Evolutionary conservation across 306 rosid genomes (phyloP).

Genomic region (Castanea mollissima): DNA sequence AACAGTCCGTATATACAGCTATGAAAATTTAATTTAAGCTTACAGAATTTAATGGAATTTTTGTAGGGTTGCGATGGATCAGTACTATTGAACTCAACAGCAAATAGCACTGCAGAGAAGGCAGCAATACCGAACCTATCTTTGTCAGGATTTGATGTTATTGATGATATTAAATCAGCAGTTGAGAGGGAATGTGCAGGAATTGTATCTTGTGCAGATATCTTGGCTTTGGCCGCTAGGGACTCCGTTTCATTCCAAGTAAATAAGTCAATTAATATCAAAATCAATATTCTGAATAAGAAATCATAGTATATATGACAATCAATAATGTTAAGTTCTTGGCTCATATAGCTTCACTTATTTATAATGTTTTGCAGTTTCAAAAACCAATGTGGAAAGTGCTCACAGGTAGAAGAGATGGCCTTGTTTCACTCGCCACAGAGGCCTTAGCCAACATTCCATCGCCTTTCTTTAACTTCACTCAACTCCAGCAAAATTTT

Average conservation of each 20-base stretch:
- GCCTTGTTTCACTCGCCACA: constrained; percentile 23
- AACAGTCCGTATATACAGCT: not conserved
- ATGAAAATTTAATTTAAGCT: not conserved
- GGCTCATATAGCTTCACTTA: not conserved
- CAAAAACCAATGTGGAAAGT: constrained; percentile 44
- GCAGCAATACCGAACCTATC: constrained; percentile 42
- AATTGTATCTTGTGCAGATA: constrained; percentile 65
- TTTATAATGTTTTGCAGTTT: constrained; percentile 27
- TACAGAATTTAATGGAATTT: not conserved
- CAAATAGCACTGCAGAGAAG: constrained; percentile 38
- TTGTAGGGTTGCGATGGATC: constrained; percentile 66
- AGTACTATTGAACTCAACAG: constrained; percentile 46
- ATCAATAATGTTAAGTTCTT: not conserved
- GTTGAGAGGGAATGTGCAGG: constrained; percentile 44
- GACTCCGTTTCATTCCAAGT: constrained; percentile 50
- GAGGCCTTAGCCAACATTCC: constrained; percentile 41
- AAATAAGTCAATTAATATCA: not conserved
- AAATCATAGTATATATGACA: not conserved
- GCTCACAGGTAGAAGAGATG: constrained; percentile 72
- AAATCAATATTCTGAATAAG: not conserved
- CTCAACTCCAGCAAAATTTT: constrained; percentile 38
- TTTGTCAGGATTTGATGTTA: constrained; percentile 48
- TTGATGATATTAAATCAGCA: constrained; percentile 44
- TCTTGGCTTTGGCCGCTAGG: constrained; percentile 50
- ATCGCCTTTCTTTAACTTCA: constrained; percentile 41